phyloP scores from a whole-genome alignment of 768 basidiomycete species.

The Amylocystis lapponica region DNA sequence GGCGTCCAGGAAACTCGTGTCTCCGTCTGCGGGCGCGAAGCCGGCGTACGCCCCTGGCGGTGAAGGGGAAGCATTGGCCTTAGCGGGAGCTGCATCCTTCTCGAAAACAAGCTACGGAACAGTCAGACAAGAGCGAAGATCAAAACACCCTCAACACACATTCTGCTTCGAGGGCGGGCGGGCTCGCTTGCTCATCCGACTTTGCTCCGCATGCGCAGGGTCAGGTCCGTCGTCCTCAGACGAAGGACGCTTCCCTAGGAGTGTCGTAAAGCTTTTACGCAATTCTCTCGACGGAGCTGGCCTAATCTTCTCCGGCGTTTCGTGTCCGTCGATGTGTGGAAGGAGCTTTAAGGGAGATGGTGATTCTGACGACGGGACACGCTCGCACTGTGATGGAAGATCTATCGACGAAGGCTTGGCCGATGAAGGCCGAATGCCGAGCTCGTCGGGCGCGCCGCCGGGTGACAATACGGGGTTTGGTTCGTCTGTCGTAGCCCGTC shows the following conservation, averaged over 20 bases:
- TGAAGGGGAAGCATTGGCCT: background rate
- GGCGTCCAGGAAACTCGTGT: background rate
- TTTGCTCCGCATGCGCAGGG: slow-evolving; percentile 5
- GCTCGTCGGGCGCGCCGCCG: background rate
- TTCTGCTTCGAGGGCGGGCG: slow-evolving; percentile 32
- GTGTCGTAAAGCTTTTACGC: slow-evolving; percentile 60
- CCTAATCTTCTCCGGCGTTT: slow-evolving; percentile 8
- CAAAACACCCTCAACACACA: slow-evolving; percentile 21
- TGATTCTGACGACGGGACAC: slow-evolving; percentile 54
- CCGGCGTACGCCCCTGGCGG: too few relatives aligned
- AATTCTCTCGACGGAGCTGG: slow-evolving; percentile 48
- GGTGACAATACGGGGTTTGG: background rate
- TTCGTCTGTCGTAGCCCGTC: background rate
- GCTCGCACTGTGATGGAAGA: slow-evolving; percentile 10
- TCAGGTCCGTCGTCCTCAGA: slow-evolving; percentile 23
- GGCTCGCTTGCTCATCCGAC: slow-evolving; percentile 29
- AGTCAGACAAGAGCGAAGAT: background rate
- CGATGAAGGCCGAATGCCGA: background rate
- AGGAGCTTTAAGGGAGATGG: slow-evolving; percentile 33
- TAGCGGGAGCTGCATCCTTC: background rate
- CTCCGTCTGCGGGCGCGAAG: background rate
- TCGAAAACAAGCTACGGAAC: background rate
- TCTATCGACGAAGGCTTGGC: background rate
- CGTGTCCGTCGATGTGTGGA: slow-evolving; percentile 24
- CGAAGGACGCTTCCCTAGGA: slow-evolving; percentile 62